phyloP scores from a whole-genome alignment of 176 grass and related monocot genomes.

The Chloris gayana region DNA sequence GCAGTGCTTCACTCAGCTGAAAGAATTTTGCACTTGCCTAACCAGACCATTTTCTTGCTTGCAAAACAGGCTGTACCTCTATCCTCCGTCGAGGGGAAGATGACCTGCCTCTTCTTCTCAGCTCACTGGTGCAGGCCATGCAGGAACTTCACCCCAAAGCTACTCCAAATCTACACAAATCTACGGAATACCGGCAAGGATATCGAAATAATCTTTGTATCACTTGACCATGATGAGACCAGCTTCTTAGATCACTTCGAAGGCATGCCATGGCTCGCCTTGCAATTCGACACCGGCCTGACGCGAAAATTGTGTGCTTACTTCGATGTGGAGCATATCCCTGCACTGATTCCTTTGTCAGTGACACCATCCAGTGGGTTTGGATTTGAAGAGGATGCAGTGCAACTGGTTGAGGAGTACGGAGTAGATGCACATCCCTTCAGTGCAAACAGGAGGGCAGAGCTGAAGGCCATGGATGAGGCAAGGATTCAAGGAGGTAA shows the following conservation, averaged over 20 bases:
- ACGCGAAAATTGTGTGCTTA: background rate
- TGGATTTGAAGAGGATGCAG: conserved; percentile 43
- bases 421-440: conserved; percentile 57
- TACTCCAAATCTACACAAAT: conserved; percentile 46
- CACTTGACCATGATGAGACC: conserved; percentile 38
- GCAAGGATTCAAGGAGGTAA: conserved; percentile 47
- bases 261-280: conserved; percentile 58
- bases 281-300: conserved; percentile 46
- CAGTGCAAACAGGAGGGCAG: conserved; percentile 42
- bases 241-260: conserved; percentile 52
- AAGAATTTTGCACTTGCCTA: too few species aligned
- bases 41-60: background rate
- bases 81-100: conserved; percentile 52
- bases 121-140: conserved; percentile 62
- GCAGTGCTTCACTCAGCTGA: background rate
- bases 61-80: conserved; percentile 38
- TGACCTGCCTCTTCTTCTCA: conserved; percentile 52
- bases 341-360: conserved; percentile 51
- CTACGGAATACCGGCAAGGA: conserved; percentile 29
- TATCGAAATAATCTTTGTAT: conserved; percentile 56
- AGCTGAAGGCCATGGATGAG: conserved; percentile 53
- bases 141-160: conserved; percentile 46
- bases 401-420: conserved; percentile 49
- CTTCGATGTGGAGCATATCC: conserved; percentile 47
- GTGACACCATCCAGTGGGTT: background rate